Conservation (phyloP, 2,329 filamentous ascomycete species). For the Talaromyces sp. region DNA sequence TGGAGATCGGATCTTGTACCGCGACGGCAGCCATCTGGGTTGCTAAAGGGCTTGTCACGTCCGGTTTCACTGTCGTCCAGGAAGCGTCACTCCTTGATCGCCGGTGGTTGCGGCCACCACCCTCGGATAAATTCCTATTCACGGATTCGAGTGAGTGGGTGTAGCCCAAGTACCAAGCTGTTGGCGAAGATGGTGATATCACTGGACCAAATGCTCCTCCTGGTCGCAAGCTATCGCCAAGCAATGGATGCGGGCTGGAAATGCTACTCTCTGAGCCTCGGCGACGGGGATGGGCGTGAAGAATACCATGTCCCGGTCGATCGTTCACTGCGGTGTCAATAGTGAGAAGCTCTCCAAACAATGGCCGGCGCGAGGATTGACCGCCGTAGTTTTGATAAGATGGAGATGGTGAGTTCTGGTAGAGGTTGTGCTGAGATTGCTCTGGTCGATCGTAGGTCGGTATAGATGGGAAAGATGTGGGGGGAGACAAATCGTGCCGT, state of each 20-base stretch:
- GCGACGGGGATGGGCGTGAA: constrained; percentile 49
- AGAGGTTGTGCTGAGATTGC: not conserved
- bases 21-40: constrained; percentile 36
- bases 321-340: constrained; percentile 53
- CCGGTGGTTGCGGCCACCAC: constrained; percentile 31
- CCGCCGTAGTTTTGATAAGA: not conserved
- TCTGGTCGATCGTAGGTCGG: constrained; percentile 1
- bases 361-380: constrained; percentile 46
- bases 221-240: constrained; percentile 36
- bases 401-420: not conserved
- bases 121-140: constrained; percentile 21
- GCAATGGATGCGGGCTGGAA: constrained; percentile 49
- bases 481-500: constrained; percentile 20
- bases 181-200: constrained; percentile 61
- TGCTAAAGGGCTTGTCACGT: constrained; percentile 29
- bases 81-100: constrained; percentile 58
- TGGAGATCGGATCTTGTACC: constrained; percentile 27
- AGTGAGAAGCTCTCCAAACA: constrained; percentile 74
- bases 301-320: constrained; percentile 55
- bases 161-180: constrained; percentile 60
- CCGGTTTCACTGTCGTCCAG: constrained; percentile 29
- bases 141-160: constrained; percentile 44
- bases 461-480: constrained; percentile 21
- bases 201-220: constrained; percentile 35
- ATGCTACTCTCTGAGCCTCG: constrained; percentile 71